A percentile compares a stretch with the other conserved stretches of the same genome.
phyloP scores from a whole-genome alignment of 306 rosid genomes.

The Benincasa hispida region DNA sequence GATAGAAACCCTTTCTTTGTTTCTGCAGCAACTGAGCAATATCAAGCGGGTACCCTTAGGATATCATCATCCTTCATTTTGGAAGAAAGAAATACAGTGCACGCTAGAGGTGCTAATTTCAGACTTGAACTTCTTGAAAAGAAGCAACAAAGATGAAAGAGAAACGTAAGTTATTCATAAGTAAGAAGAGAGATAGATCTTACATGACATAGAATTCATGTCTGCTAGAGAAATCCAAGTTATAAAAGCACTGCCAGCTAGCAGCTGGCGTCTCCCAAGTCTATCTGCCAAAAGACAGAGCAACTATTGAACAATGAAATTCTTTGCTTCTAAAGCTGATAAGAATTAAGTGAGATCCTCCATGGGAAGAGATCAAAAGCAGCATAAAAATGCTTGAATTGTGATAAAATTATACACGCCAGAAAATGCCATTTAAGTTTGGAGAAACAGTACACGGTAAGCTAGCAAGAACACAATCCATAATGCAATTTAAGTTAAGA shows the following conservation, averaged over 20 bases:
- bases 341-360: neutral
- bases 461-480: neutral
- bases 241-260: conserved; percentile 43
- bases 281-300: conserved; percentile 48
- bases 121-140: neutral
- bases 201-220: conserved; percentile 62
- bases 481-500: neutral
- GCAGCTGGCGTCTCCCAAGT: conserved; percentile 64
- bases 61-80: conserved; percentile 37
- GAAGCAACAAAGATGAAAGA: neutral
- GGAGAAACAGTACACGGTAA: neutral
- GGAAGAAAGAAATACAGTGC: conserved; percentile 21
- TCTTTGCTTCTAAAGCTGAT: neutral
- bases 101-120: conserved; percentile 8
- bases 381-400: neutral
- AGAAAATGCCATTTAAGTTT: neutral
- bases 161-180: neutral
- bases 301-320: neutral
- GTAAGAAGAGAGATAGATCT: conserved; percentile 14
- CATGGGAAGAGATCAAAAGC: neutral
- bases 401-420: neutral
- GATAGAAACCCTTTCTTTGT: conserved; percentile 54
- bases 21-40: conserved; percentile 99
- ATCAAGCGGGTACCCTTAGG: conserved; percentile 70
- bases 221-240: conserved; percentile 49